Conservation (phyloP, 148 eudicot genomes). For the Arbutus unedo region DNA sequence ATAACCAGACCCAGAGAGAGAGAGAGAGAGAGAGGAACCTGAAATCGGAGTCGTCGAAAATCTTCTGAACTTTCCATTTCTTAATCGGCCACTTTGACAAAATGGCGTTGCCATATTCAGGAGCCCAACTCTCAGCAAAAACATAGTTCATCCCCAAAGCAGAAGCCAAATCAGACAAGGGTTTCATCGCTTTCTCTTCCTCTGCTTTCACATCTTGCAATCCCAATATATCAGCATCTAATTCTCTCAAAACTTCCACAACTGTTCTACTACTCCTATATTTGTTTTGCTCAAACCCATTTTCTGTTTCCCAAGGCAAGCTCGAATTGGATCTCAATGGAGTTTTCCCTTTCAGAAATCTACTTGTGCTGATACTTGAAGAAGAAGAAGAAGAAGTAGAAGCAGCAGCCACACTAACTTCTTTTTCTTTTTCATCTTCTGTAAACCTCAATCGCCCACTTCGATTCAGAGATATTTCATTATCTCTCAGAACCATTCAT, state of each 20-base stretch:
- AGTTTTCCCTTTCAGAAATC: constrained; percentile 35
- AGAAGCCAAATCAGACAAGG: constrained; percentile 69
- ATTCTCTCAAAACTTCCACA: constrained; percentile 71
- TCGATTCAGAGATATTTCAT: constrained; percentile 55
- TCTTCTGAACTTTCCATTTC: constrained; percentile 63
- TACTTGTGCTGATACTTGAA: constrained; percentile 13
- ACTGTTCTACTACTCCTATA: constrained; percentile 37
- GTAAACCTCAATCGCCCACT: constrained; percentile 32
- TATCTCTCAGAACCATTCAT: constrained; percentile 30
- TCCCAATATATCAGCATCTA: constrained; percentile 80
- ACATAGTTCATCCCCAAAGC: constrained; percentile 89
- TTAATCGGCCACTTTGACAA: constrained; percentile 93
- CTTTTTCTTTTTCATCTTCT: constrained; percentile 18
- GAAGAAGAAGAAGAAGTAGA: background rate
- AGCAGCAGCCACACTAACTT: background rate
- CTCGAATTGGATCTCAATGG: constrained; percentile 35
- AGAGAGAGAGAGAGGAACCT: constrained; percentile 39
- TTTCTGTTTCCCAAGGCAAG: constrained; percentile 6
- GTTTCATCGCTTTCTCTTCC: constrained; percentile 81
- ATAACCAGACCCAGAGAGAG: no score
- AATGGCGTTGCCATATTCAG: constrained; percentile 90
- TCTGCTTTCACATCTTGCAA: constrained; percentile 93
- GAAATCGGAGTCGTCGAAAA: constrained; percentile 83
- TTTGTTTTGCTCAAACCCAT: constrained; percentile 11
- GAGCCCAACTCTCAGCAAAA: constrained; percentile 99